Evolutionary conservation across 1,284 basidiomycete genomes (phyloP), one percentile per base, ranked within the genome.

Genomic region (Trametes pubescens): DNA sequence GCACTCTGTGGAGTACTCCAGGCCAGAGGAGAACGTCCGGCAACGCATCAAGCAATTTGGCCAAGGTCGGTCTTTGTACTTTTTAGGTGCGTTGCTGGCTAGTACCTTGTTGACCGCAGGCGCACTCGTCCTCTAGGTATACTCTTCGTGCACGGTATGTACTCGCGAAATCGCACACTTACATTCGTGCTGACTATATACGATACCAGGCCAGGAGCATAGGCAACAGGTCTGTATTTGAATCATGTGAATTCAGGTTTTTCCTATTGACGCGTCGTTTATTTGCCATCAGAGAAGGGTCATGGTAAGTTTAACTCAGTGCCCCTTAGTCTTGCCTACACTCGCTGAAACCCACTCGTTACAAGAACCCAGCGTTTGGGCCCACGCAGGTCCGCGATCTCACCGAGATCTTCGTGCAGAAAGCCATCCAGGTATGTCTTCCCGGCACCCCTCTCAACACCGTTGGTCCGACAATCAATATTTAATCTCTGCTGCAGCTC

Each of bases 331-430:
- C 16, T 14, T 7, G 7, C 34, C 22, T 8, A 22, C 13, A 32
- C 5, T 24, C 7, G 13, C n/a, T n/a, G n/a, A n/a, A n/a, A n/a
- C n/a, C n/a, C 14, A 37, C 24, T 24, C 2, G 21, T n/a, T 18
- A 4, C 37, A 32, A 76, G 86, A 89, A 87, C 66, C 87, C 86
- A 22, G 86, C 85, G 0, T 89, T 90, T 61, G 84, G 86, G 4
- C 79, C 81, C 0, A 72, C 80, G 0, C 84, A 87, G 64, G 80
- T 89, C 34, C 78, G 87, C 1, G 83, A 83, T 46, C 73, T 89
- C 0, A 88, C 84, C 0, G 77, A 78, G n/a, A 80, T 87, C 14
- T 89, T 89, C 63, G 65, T 86, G 3, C 77, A 81, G 6, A 88
- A 88, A 72, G 74, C 87, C 0, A 64, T 78, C 0, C 75, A 83